A percentile compares a stretch with the other conserved stretches of the same genome.
Conservation (phyloP, 2,329 filamentous ascomycete genomes). For the Orbilia javanica region DNA sequence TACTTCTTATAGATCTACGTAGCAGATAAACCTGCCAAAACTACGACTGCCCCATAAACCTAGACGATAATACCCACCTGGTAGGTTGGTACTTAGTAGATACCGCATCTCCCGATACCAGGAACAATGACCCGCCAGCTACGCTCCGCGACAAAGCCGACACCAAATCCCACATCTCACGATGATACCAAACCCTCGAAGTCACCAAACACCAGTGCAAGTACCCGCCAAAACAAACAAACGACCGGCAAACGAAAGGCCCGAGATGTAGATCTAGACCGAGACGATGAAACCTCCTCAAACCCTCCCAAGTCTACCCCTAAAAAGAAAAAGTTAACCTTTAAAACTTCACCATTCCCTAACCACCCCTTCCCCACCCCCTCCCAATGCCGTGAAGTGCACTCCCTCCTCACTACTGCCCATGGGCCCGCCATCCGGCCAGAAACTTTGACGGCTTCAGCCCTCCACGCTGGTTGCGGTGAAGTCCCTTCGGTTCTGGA, state of each 20-base stretch:
- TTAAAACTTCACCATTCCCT: conserved; percentile 74
- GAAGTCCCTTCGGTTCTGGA: conserved; percentile 70
- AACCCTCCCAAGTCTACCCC: conserved; percentile 63
- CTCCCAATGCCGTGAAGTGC: conserved; percentile 78
- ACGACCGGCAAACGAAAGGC: conserved; percentile 66
- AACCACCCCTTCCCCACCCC: conserved; percentile 75
- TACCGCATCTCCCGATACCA: background rate
- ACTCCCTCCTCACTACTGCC: conserved; percentile 73
- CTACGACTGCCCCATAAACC: background rate
- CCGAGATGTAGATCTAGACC: conserved; percentile 31
- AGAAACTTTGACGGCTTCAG: conserved; percentile 75
- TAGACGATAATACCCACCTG: background rate
- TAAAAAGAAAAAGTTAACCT: conserved; percentile 63
- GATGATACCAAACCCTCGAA: conserved; percentile 11
- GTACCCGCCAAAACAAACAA: conserved; percentile 60
- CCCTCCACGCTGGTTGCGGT: conserved; percentile 76
- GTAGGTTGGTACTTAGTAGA: too few relatives aligned
- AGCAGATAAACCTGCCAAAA: background rate
- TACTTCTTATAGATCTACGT: background rate
- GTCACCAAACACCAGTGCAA: conserved; percentile 65
- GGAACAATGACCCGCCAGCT: conserved; percentile 38
- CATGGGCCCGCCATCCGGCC: conserved; percentile 77
- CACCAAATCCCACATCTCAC: background rate
- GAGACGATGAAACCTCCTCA: conserved; percentile 58
- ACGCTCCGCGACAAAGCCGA: conserved; percentile 8